Evolutionary conservation across 2,329 filamentous ascomycete genomes (phyloP), one percentile per base, ranked within the genome.

Genomic region (Colletotrichum karsti): DNA sequence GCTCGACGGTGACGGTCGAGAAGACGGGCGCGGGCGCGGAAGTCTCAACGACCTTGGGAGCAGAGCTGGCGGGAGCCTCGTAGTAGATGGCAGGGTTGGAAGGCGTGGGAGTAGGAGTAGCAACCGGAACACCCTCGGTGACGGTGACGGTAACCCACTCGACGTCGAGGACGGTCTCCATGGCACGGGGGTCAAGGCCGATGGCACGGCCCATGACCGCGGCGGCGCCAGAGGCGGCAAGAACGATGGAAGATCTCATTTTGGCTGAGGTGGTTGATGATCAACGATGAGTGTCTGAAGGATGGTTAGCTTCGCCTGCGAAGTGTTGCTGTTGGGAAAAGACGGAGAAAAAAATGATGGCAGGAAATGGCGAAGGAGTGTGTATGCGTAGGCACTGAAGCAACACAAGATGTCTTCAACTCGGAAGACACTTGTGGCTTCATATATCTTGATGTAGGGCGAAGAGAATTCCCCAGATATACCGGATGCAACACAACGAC

Each of bases 171-270:
- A 82, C 72, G 30, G 80, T 84, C 67, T 80, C 72, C 67, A 81
- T 70, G 51, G 71, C 78, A 57, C 84, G 80, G 73, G 81, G 50
- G 30, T 53, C 50, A 22, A 53, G 50, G 51, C 78, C 70, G 37
- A 85, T 75, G 61, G 84, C 85, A 55, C 76, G 74, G 72, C 84
- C 84, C 64, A 79, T 73, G 62, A 81, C 83, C 75, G 87, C 70
- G 58, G 84, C 70, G 73, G 85, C 83, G 74, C 83, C 78, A 70
- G 83, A 78, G 72, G 80, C 78, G 71, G 79, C 77, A 72, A 88
- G 76, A 71, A 83, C 77, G 63, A 83, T 67, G 54, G 85, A 84
- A 51, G 81, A 78, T 81, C 85, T 87, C 85, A 88, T 88, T 70
- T 76, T 85, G 77, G 66, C 28, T 42, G 37, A 15, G 24, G 46